These are phyloP conservation scores for Xanthoconium purpureum DNA, from an alignment of 768 basidiomycete genomes.

Conservation along the genomic window DNA sequence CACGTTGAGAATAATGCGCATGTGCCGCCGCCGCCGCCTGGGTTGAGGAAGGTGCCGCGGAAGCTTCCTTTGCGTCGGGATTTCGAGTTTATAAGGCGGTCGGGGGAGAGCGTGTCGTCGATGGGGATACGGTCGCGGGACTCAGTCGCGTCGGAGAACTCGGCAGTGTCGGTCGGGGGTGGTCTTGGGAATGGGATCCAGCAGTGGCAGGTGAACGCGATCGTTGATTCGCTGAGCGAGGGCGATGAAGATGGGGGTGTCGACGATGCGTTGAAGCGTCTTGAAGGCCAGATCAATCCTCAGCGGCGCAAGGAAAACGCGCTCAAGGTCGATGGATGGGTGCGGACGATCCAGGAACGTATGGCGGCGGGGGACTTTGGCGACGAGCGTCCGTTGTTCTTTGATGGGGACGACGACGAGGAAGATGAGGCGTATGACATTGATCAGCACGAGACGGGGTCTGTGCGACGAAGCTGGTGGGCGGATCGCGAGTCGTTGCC, in stretches of 20 bases:
- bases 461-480: slow-evolving; percentile 7
- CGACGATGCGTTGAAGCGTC: slow-evolving; percentile 71
- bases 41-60: slow-evolving; percentile 51
- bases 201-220: slow-evolving; percentile 81
- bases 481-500: slow-evolving; percentile 10
- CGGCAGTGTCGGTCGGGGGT: slow-evolving; percentile 37
- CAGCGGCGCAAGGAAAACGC: slow-evolving; percentile 67
- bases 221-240: slow-evolving; percentile 71
- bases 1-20: slow-evolving; percentile 25
- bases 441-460: slow-evolving; percentile 34
- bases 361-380: slow-evolving; percentile 62
- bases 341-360: slow-evolving; percentile 66
- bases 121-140: slow-evolving; percentile 68
- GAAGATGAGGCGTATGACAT: slow-evolving; percentile 33
- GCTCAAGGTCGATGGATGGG: slow-evolving; percentile 80
- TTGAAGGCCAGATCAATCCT: slow-evolving; percentile 85
- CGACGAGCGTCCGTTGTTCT: slow-evolving; percentile 57
- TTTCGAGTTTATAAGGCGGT: slow-evolving; percentile 76
- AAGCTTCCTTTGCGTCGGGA: slow-evolving; percentile 73
- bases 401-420: slow-evolving; percentile 43
- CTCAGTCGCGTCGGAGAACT: slow-evolving; percentile 51
- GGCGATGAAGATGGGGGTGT: slow-evolving; percentile 77
- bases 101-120: slow-evolving; percentile 70
- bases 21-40: slow-evolving; percentile 44
- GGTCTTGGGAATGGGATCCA: slow-evolving; percentile 46